Evolutionary conservation across 768 basidiomycete genomes (phyloP), one percentile per base, ranked within the genome.

Genomic region (Pleurotus salmoneostramineus): DNA sequence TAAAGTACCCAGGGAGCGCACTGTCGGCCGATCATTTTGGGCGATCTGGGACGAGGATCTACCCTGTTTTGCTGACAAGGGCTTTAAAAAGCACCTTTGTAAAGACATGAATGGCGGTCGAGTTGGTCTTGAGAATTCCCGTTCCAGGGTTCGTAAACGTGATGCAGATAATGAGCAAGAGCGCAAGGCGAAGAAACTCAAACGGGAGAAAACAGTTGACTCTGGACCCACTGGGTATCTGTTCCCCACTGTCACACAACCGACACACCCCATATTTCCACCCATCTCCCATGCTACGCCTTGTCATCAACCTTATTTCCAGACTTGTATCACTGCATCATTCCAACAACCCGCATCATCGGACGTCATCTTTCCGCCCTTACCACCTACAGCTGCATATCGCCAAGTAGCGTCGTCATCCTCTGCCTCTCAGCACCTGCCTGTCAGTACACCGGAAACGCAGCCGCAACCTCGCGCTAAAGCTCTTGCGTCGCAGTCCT

Each of bases 21-120:
- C 84, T 27, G 81, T 89, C 35, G 92, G 94, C 35, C 83, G 93
- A 49, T 91, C 91, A 21, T 81, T 89, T 35, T 95, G 94, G 94
- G 89, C 89, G 2, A 91, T 95, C 61, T 89, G 83, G 69, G 86
- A 91, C 58, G 85, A 88, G 56, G 91, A 92, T 66, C 68, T 93
- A 47, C 83, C 85, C 21, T 94, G 93, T 63, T 96, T 96, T 65
- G 79, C 83, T 58, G 86, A 84, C 37, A 93, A 93, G 35, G 87
- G 87, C n/a, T 95, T 89, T 72, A 82, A 82, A 68, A 91, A 89
- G 65, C 80, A 79, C 33, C 67, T 80, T 15, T 81, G 79, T 64
- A 78, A 79, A 60, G 80, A 81, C 61, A 75, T 78, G 51, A 66
- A 72, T 47, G 75, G 74, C 52, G 70, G 69, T 36, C 67, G 65